Conservation (phyloP, 345 rosid species). For the Carallia pectinifolia region DNA sequence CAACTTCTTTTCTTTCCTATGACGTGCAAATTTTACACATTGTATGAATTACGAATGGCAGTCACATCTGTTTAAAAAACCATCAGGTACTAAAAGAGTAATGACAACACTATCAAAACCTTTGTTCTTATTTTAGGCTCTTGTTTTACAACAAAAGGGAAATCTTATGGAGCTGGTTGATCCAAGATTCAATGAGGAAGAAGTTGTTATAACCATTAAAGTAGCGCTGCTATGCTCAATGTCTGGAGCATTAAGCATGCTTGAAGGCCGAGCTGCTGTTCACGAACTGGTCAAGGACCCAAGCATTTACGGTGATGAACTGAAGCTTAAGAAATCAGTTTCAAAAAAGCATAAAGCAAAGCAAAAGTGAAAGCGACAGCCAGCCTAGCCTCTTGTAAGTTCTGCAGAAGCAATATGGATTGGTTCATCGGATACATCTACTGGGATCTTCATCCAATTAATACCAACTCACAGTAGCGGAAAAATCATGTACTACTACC, state of each 20-base stretch:
- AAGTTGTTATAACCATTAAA: conserved; percentile 20
- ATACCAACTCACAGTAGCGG: too few relatives aligned
- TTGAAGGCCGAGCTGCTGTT: conserved; percentile 29
- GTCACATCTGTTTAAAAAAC: too few relatives aligned
- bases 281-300: conserved; percentile 6
- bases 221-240: conserved; percentile 34
- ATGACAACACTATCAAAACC: too few relatives aligned
- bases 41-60: too few relatives aligned
- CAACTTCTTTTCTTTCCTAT: neutral
- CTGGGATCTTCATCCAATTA: neutral
- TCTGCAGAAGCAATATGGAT: conserved; percentile 1
- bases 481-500: too few relatives aligned
- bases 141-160: conserved; percentile 28
- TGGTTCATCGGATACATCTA: neutral
- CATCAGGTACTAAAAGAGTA: too few relatives aligned
- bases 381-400: neutral
- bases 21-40: neutral
- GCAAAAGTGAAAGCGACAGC: neutral
- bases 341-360: neutral
- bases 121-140: conserved; percentile 23
- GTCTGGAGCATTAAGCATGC: conserved; percentile 35
- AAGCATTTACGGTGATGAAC: neutral
- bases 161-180: conserved; percentile 30
- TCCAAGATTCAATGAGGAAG: conserved; percentile 23
- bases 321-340: neutral